Base-by-base conservation (phyloP, 257 asterid species). In the Oldenlandia corymbosa region DNA sequence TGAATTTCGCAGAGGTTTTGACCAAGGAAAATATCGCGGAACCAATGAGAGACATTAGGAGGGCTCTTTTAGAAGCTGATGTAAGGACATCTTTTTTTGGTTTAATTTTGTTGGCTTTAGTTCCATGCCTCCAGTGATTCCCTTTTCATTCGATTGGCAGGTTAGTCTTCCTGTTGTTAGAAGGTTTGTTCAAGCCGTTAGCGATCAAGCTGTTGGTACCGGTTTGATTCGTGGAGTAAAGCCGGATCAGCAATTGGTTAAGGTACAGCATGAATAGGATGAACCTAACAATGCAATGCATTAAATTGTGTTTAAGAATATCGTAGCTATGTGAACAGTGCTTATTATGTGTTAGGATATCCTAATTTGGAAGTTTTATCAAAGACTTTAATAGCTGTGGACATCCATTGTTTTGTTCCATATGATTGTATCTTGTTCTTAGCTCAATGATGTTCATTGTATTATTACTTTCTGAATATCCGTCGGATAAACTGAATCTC, bases 151-250 rank as follows among this genome's bases (percentile, higher is more conserved):
- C 20, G 3, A 51, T 73, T 71, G 80, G 65, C 92, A 91, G 98
- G 98, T 91, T 69, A 91, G 99, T 73, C 96, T 92, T 73, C 96
- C 99, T 56, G 99, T 92, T 73, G 97, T 87, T 64, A 87, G 95
- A 83, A 84, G 99, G 78, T 92, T 92, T 77, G 88, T 92, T 73
- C 95, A 89, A 84, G 72, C 88, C 48, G 90, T 92, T 21, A 89
- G 90, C 31, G 97, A 92, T 39, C 85, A 84, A 81, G 99, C 96
- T 26, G 91, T 89, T 50, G 99, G 97, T 58, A 85, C 93, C 53
- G 96, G 90, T 67, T 60, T 92, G 81, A 89, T 89, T 77, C 89
- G 87, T 48, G 99, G 99, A 71, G 96, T 92, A 48, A 85, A 67
- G 69, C 95, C 99, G 32, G 99, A 92, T 81, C 97, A 92, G 74